A percentile compares a stretch with the other conserved stretches of the same genome.
phyloP scores from a whole-genome alignment of 1,284 basidiomycete species.

The Trichosporon sp. region DNA sequence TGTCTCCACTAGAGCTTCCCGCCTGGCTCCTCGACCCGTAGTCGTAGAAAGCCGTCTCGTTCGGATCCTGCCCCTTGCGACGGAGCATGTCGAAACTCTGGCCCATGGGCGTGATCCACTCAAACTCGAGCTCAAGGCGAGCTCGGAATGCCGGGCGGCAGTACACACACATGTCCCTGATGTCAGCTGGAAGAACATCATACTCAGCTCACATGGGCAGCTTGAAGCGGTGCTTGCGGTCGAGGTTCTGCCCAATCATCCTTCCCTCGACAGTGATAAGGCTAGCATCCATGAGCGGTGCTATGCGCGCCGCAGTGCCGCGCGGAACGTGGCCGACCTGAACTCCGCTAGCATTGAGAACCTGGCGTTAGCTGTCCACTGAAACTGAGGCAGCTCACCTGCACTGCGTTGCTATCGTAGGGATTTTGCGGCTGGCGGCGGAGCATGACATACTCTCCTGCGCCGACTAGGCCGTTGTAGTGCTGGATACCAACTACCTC shows the following conservation, averaged over 20 bases:
- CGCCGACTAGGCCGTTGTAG: slow-evolving; percentile 70
- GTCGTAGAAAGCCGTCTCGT: not conserved
- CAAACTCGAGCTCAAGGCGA: slow-evolving; percentile 60
- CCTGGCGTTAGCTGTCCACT: slow-evolving; percentile 55
- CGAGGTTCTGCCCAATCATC: slow-evolving; percentile 50
- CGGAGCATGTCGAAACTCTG: slow-evolving; percentile 46
- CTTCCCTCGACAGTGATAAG: slow-evolving; percentile 64
- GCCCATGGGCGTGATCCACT: slow-evolving; percentile 67
- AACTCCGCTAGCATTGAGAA: slow-evolving; percentile 62
- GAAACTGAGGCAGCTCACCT: slow-evolving; percentile 17
- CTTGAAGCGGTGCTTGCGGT: slow-evolving; percentile 50
- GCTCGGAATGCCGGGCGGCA: slow-evolving; percentile 55
- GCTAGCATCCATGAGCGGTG: slow-evolving; percentile 63
- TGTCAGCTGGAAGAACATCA: slow-evolving; percentile 20
- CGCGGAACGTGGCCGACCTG: slow-evolving; percentile 77
- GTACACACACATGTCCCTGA: slow-evolving; percentile 59
- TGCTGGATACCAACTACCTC: slow-evolving; percentile 76
- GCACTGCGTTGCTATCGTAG: slow-evolving; percentile 57
- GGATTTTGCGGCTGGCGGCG: slow-evolving; percentile 62
- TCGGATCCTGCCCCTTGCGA: not conserved
- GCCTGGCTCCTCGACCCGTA: slow-evolving; percentile 4
- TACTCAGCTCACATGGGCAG: slow-evolving; percentile 54
- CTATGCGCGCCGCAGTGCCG: slow-evolving; percentile 56
- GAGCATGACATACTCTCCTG: slow-evolving; percentile 69
- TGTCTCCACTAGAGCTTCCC: slow-evolving; percentile 44